phyloP scores from a whole-genome alignment of 805 yeast species.

The Starmerella ratchasimensis region DNA sequence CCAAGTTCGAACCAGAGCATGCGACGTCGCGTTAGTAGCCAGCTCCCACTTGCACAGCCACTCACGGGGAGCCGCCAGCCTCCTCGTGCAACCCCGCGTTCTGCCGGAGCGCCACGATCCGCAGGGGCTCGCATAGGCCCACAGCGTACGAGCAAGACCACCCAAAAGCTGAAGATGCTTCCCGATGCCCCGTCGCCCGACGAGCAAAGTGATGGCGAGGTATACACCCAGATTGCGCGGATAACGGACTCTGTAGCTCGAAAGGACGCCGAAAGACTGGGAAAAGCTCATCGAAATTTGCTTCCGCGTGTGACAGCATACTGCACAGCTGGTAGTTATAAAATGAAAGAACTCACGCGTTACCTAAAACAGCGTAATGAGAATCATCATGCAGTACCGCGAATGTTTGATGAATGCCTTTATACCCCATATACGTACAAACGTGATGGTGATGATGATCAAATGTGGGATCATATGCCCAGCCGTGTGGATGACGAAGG shows the following conservation, averaged over 20 bases:
- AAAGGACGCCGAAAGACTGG: conserved; percentile 83
- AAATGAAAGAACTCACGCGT: conserved; percentile 70
- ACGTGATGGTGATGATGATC: conserved; percentile 22
- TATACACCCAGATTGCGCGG: conserved; percentile 69
- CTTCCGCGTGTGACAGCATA: conserved; percentile 92
- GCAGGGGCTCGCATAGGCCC: conserved; percentile 24
- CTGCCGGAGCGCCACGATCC: neutral
- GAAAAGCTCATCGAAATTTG: conserved; percentile 68
- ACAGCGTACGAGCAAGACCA: conserved; percentile 68
- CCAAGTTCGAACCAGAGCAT: no score
- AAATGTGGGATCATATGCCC: conserved; percentile 30
- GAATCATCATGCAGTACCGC: conserved; percentile 50
- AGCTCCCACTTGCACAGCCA: no score
- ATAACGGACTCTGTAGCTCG: conserved; percentile 82
- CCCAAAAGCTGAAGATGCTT: conserved; percentile 76
- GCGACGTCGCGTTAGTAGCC: no score
- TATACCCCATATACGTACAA: conserved; percentile 67
- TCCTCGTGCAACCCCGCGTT: no score
- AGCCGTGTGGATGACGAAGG: conserved; percentile 70
- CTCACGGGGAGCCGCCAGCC: no score
- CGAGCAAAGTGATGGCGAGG: conserved; percentile 33
- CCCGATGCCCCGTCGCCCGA: conserved; percentile 67
- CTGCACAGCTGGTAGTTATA: conserved; percentile 87
- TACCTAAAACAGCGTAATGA: conserved; percentile 68
- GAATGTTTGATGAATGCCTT: conserved; percentile 83